Percentiles rank a stretch among this genome's conserved stretches.
Evolutionary conservation across 2,329 filamentous ascomycete species (phyloP).

Genomic region (Alternaria arborescens): DNA sequence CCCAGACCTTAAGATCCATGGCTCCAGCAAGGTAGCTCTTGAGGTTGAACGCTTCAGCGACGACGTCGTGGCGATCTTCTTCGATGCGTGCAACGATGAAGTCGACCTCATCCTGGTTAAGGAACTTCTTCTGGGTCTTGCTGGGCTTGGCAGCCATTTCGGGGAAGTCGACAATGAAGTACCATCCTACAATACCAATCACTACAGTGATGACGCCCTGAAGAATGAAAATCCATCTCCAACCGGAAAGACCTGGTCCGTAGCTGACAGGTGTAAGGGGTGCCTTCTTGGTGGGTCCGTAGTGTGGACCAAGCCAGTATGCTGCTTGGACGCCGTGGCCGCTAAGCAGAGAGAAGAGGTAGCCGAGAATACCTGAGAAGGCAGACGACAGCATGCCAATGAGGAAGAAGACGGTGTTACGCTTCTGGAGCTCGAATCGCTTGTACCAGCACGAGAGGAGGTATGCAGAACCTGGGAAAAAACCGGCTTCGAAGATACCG

Average conservation of each 20-base stretch:
- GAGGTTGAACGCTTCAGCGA: constrained; percentile 38
- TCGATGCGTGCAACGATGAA: constrained; percentile 42
- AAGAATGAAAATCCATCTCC: constrained; percentile 40
- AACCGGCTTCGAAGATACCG: constrained; percentile 39
- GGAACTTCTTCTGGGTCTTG: constrained; percentile 34
- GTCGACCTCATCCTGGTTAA: constrained; percentile 37
- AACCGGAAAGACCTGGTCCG: constrained; percentile 46
- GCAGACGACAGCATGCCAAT: constrained; percentile 37
- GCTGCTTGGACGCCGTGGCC: constrained; percentile 53
- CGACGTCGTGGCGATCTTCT: constrained; percentile 37
- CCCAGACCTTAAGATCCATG: constrained; percentile 34
- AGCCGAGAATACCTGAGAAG: constrained; percentile 38
- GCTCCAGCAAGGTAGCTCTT: constrained; percentile 29
- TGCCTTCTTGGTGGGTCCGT: constrained; percentile 32
- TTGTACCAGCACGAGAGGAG: constrained; percentile 69
- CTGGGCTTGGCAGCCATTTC: constrained; percentile 33
- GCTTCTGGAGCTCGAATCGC: constrained; percentile 62
- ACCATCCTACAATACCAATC: constrained; percentile 33
- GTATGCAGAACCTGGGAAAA: constrained; percentile 52
- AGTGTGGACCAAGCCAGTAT: constrained; percentile 44
- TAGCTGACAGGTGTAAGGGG: constrained; percentile 30
- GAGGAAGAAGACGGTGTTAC: constrained; percentile 65
- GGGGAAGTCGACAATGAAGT: constrained; percentile 40
- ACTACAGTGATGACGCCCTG: constrained; percentile 33
- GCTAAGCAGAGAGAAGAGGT: constrained; percentile 56